A percentile compares a stretch with the other conserved stretches of the same genome.
Conservation (phyloP, 106 monocot species). For the Dioscorea alata region DNA sequence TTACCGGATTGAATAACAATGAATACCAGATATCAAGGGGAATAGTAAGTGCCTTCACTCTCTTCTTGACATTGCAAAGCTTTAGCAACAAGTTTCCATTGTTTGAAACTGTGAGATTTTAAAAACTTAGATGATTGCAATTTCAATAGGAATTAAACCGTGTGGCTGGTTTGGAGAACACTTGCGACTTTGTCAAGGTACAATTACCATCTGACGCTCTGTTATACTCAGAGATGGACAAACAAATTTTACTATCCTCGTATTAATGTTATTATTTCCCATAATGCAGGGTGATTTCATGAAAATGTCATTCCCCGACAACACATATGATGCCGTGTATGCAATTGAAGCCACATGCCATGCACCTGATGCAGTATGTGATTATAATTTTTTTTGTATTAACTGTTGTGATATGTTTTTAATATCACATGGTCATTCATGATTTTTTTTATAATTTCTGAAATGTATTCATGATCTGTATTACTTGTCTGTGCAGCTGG, state of each 20-base stretch:
- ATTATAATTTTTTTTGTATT: neutral
- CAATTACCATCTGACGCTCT: neutral
- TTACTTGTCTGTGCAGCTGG: conserved; percentile 34
- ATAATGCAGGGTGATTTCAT: conserved; percentile 88
- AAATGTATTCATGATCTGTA: neutral
- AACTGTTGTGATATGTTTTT: neutral
- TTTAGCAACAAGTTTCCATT: neutral
- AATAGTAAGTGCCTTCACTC: conserved; percentile 26
- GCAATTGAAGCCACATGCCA: conserved; percentile 99
- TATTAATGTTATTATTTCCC: neutral
- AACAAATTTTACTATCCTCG: neutral
- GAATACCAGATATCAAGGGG: conserved; percentile 95
- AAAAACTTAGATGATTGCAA: neutral
- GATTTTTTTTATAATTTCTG: neutral
- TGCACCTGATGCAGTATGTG: conserved; percentile 81
- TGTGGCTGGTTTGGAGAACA: conserved; percentile 39
- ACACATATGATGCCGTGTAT: conserved; percentile 86
- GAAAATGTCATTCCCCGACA: conserved; percentile 86
- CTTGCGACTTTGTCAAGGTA: conserved; percentile 91
- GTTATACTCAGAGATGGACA: neutral
- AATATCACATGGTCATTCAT: too few relatives aligned
- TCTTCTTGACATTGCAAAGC: neutral
- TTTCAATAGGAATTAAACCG: conserved; percentile 55
- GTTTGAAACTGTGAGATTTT: neutral
- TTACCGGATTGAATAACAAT: conserved; percentile 96